A percentile compares a stretch with the other conserved stretches of the same genome.
Conservation (phyloP, 2,329 filamentous ascomycete genomes). For the Stagonosporopsis cucurbitacearum region DNA sequence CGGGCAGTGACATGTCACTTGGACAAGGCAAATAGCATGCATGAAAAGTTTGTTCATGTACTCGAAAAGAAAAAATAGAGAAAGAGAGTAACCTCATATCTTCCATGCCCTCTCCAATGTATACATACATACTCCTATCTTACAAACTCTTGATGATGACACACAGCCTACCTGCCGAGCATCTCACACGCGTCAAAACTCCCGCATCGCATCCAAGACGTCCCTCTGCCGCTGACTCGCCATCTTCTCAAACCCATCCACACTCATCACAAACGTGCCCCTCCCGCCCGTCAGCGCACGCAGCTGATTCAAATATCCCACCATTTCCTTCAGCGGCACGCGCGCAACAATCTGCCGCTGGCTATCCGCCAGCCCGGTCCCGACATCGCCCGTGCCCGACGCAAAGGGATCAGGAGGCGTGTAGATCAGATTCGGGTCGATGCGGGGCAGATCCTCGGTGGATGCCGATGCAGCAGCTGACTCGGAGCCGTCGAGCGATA, state of each 20-base stretch:
- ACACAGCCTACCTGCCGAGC: not conserved
- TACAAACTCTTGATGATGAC: conserved; percentile 5
- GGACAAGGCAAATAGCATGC: not conserved
- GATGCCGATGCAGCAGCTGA: conserved; percentile 6
- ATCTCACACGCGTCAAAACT: conserved; percentile 22
- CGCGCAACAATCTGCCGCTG: conserved; percentile 74
- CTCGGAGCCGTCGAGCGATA: conserved; percentile 65
- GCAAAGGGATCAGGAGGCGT: conserved; percentile 85
- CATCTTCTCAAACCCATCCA: conserved; percentile 75
- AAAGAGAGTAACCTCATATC: not conserved
- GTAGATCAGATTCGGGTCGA: conserved; percentile 80
- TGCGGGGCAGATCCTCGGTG: conserved; percentile 50
- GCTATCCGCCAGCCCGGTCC: conserved; percentile 29
- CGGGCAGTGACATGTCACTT: too few species aligned
- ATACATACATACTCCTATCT: not conserved
- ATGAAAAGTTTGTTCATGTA: not conserved
- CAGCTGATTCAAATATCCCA: conserved; percentile 89
- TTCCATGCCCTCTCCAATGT: not conserved
- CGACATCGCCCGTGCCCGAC: conserved; percentile 36
- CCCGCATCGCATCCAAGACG: conserved; percentile 52
- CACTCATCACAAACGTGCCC: conserved; percentile 76
- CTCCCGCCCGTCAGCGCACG: conserved; percentile 87
- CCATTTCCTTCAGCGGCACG: conserved; percentile 95
- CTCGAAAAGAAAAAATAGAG: not conserved
- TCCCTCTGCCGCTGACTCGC: conserved; percentile 64